Conservation (phyloP, 192 early-diverging fungal species). For the Coemansia sp. region DNA sequence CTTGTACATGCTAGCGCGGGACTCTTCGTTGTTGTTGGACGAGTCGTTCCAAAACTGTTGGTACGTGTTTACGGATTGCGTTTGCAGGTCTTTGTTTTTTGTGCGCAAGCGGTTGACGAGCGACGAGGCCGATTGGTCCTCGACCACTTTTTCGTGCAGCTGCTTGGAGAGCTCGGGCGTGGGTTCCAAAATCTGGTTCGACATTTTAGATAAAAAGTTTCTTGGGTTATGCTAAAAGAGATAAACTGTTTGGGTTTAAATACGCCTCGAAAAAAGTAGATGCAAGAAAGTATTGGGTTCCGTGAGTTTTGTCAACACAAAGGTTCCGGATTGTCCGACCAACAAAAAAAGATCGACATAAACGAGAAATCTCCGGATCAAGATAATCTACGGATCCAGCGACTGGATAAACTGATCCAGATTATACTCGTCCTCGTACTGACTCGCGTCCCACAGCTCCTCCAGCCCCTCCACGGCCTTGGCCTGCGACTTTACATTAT, state of each 20-base stretch:
- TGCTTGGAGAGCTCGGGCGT: constrained; percentile 53
- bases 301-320: neutral
- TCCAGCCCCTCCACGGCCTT: constrained; percentile 67
- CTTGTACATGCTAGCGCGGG: constrained; percentile 63
- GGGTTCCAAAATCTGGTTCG: constrained; percentile 39
- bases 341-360: neutral
- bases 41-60: constrained; percentile 68
- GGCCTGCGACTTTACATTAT: constrained; percentile 6
- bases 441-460: constrained; percentile 86
- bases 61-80: constrained; percentile 69
- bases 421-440: constrained; percentile 85
- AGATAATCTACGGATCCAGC: constrained; percentile 29
- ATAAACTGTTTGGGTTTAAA: too few relatives aligned
- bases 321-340: neutral
- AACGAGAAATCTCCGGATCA: neutral
- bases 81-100: constrained; percentile 70
- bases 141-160: constrained; percentile 46
- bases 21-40: constrained; percentile 62
- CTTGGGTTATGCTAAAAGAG: neutral
- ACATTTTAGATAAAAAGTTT: neutral
- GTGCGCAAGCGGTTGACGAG: constrained; percentile 41
- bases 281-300: neutral
- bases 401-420: constrained; percentile 73
- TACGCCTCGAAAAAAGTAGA: neutral
- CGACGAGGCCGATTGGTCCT: constrained; percentile 36